Conservation (phyloP, 176 grass and related monocot genomes). For the Eragrostis nindensis region DNA sequence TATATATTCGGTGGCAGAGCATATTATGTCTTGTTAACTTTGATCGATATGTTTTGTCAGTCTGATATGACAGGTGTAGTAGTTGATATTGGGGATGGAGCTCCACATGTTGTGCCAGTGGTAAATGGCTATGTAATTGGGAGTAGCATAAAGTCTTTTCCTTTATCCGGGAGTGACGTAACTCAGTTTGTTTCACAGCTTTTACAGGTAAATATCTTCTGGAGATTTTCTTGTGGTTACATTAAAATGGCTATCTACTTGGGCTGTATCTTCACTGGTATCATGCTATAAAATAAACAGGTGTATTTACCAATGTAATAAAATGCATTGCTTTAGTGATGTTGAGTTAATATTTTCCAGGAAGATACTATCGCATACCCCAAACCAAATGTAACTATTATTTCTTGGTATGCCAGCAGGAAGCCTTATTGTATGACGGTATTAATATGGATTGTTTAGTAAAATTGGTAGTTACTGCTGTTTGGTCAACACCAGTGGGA, state of each 20-base stretch:
- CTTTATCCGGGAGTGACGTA: constrained; percentile 80
- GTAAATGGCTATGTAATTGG: constrained; percentile 98
- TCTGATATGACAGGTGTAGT: constrained; percentile 99
- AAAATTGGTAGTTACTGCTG: constrained; percentile 18
- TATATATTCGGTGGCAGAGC: constrained; percentile 9
- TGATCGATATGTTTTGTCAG: constrained; percentile 75
- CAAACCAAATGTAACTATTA: too few relatives aligned
- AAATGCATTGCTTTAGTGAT: constrained; percentile 6
- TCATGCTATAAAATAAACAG: constrained; percentile 32
- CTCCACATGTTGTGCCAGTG: constrained; percentile 87
- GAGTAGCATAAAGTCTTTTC: constrained; percentile 98
- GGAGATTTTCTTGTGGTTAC: constrained; percentile 24
- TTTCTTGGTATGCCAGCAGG: not conserved
- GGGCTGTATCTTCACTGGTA: not conserved
- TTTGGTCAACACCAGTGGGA: constrained; percentile 9
- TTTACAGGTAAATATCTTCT: constrained; percentile 68
- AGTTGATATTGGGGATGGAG: constrained; percentile 96
- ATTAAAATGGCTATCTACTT: constrained; percentile 21
- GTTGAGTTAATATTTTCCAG: constrained; percentile 8
- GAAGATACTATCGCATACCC: not conserved
- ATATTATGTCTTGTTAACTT: constrained; percentile 50
- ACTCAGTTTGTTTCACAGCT: constrained; percentile 90
- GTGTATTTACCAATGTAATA: constrained; percentile 17
- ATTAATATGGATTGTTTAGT: not conserved
- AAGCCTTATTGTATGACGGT: constrained; percentile 30